Conservation (phyloP, 768 basidiomycete species). For the Pulveroboletus ravenelii region DNA sequence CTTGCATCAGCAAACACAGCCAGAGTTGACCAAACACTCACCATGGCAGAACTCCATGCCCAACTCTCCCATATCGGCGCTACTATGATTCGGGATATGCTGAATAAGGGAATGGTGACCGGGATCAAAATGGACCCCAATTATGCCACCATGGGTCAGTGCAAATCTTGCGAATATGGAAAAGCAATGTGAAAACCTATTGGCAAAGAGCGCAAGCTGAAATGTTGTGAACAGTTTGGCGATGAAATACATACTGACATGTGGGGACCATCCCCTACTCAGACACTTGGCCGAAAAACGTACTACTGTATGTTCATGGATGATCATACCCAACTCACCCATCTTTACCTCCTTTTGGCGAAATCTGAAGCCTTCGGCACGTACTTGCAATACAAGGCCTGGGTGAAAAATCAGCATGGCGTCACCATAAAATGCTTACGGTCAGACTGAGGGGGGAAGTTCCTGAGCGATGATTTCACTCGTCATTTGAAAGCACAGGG, state of each 20-base stretch:
- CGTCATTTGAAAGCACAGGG: background rate
- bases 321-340: too few relatives aligned
- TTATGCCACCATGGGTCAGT: background rate
- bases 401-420: background rate
- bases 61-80: background rate
- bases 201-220: background rate
- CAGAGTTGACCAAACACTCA: too few relatives aligned
- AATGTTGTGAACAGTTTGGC: background rate
- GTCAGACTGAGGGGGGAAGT: background rate
- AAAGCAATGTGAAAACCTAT: background rate
- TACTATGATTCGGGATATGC: background rate
- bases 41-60: background rate
- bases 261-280: too few relatives aligned
- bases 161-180: background rate
- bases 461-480: background rate
- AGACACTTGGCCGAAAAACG: background rate
- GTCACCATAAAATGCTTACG: background rate
- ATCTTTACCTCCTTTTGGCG: constrained; percentile 5
- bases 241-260: background rate
- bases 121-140: background rate
- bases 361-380: background rate
- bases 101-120: background rate
- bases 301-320: too few relatives aligned
- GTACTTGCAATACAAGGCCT: background rate
- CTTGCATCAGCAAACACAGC: too few relatives aligned